phyloP scores from a whole-genome alignment of 106 monocot genomes.

The Dendrobium nobile region DNA sequence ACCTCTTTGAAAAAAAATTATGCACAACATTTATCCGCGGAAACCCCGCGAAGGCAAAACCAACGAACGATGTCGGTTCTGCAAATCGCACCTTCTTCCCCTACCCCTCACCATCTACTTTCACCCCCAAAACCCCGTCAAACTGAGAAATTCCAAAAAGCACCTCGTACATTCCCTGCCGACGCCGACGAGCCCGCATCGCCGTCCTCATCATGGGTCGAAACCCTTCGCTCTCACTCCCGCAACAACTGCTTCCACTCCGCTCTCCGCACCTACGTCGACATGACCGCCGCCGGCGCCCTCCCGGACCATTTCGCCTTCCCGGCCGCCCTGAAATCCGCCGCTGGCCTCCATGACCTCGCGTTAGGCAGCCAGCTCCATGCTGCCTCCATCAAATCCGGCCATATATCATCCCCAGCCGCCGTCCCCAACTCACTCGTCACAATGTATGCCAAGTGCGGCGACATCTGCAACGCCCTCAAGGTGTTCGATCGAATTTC shows the following conservation, averaged over 20 bases:
- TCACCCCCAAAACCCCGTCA: neutral
- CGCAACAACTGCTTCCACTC: slow-evolving; percentile 30
- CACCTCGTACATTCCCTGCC: neutral
- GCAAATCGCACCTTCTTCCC: neutral
- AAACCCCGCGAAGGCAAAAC: neutral
- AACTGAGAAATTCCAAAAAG: neutral
- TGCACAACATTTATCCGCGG: neutral
- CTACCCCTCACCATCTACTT: neutral
- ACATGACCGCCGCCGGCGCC: slow-evolving; percentile 39
- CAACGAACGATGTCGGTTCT: neutral
- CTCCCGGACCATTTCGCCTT: slow-evolving; percentile 77
- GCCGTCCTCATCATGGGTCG: slow-evolving; percentile 45
- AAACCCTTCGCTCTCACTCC: slow-evolving; percentile 66
- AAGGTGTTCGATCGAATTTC: slow-evolving; percentile 51
- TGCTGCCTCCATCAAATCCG: slow-evolving; percentile 51
- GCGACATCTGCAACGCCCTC: slow-evolving; percentile 58
- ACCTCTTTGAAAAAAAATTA: no score
- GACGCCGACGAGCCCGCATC: neutral
- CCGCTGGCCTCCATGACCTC: slow-evolving; percentile 38
- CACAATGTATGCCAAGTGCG: slow-evolving; percentile 93
- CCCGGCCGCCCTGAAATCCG: slow-evolving; percentile 73
- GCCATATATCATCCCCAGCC: slow-evolving; percentile 29
- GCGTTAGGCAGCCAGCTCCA: slow-evolving; percentile 55
- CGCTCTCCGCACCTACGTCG: slow-evolving; percentile 43
- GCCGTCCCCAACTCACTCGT: slow-evolving; percentile 77